Conservation (phyloP, 75 land plant genomes). For the Pseudotsuga menziesii region DNA sequence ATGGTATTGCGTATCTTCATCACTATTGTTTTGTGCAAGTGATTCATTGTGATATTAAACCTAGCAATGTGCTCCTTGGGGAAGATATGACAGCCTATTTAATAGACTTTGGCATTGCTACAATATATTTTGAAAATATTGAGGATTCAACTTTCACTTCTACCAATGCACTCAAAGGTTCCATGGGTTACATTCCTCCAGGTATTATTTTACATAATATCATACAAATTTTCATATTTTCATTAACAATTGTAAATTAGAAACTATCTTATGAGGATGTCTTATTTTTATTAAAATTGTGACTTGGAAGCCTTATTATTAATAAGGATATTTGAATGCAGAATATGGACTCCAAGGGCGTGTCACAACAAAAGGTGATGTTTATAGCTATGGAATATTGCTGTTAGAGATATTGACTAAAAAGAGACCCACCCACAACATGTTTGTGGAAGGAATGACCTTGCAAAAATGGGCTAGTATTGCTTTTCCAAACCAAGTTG, state of each 20-base stretch:
- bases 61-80: conserved; percentile 7
- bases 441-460: background rate
- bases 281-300: background rate
- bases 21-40: conserved; percentile 12
- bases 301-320: background rate
- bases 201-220: background rate
- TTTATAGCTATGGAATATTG: conserved; percentile 32
- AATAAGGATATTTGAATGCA: conserved; percentile 7
- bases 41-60: conserved; percentile 6
- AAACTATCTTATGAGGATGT: too few relatives aligned
- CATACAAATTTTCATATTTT: background rate
- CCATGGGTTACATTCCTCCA: conserved; percentile 6
- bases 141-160: background rate
- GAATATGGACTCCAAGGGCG: conserved; percentile 16
- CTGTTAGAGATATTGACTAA: conserved; percentile 26
- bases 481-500: background rate
- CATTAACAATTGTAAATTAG: too few relatives aligned
- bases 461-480: background rate
- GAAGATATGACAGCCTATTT: conserved; percentile 3
- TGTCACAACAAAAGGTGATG: conserved; percentile 23
- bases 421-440: background rate
- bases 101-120: background rate
- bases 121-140: background rate
- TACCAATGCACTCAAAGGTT: background rate
- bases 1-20: conserved; percentile 29